Evolutionary conservation across 2,329 filamentous ascomycete species (phyloP).

Genomic region (Fusarium secorum): DNA sequence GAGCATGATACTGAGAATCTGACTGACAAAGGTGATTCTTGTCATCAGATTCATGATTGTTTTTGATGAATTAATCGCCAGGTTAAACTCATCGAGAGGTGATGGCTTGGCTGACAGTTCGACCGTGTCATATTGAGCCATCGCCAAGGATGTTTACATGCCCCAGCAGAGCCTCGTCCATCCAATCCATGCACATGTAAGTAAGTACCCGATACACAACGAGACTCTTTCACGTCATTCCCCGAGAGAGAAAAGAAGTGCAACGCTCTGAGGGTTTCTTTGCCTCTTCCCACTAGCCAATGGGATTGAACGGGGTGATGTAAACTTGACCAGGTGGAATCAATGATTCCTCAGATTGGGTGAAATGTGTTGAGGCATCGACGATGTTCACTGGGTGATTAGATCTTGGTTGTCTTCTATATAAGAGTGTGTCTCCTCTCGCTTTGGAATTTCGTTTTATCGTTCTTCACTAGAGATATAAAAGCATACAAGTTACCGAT

Average conservation of each 20-base stretch:
- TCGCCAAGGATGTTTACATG: constrained; percentile 7
- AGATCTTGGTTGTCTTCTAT: neutral
- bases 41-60: neutral
- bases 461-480: neutral
- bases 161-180: constrained; percentile 1
- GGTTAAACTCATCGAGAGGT: neutral
- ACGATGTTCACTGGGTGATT: neutral
- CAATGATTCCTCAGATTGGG: neutral
- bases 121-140: constrained; percentile 8
- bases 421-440: neutral
- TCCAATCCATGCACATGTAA: neutral
- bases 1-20: neutral
- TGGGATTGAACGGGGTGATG: constrained; percentile 9
- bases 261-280: neutral
- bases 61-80: neutral
- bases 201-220: constrained; percentile 18
- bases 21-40: no score
- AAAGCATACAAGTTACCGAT: neutral
- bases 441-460: neutral
- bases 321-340: neutral
- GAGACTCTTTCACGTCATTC: constrained; percentile 21
- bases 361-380: constrained; percentile 1
- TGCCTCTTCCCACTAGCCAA: constrained; percentile 4
- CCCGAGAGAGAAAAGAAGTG: neutral
- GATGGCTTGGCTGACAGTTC: constrained; percentile 10